A percentile compares a stretch with the other conserved stretches of the same genome.
Conservation (phyloP, 2,329 filamentous ascomycete species). For the Colletotrichum cereale region DNA sequence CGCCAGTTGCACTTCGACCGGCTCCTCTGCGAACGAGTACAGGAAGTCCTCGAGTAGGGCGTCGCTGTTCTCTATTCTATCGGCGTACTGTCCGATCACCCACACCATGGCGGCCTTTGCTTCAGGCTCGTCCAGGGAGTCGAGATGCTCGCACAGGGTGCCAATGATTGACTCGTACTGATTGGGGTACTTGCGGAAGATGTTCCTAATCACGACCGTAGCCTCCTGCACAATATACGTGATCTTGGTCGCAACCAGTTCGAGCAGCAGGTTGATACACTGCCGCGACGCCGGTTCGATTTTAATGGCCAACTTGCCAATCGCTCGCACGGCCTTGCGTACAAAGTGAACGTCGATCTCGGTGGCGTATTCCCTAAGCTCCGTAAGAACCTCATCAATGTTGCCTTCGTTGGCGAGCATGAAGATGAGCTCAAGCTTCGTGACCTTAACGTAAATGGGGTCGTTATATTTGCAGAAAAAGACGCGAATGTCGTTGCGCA, state of each 20-base stretch:
- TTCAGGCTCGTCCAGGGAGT: constrained; percentile 96
- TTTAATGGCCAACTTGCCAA: constrained; percentile 98
- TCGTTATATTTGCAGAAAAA: constrained; percentile 99
- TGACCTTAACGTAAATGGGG: constrained; percentile 99
- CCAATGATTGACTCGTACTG: constrained; percentile 98
- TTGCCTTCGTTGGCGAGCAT: constrained; percentile 98
- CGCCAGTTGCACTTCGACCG: constrained; percentile 94
- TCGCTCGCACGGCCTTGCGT: constrained; percentile 95
- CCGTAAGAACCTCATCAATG: constrained; percentile 93
- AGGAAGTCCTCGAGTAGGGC: constrained; percentile 94
- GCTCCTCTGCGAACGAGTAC: constrained; percentile 93
- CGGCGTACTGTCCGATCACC: constrained; percentile 98
- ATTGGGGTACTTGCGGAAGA: constrained; percentile 99
- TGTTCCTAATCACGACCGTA: constrained; percentile 98
- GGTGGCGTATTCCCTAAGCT: constrained; percentile 95
- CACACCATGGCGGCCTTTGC: constrained; percentile 99
- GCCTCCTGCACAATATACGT: constrained; percentile 99
- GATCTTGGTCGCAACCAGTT: constrained; percentile 96
- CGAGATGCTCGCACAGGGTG: constrained; percentile 94
- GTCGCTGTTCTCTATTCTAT: constrained; percentile 97
- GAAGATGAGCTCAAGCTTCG: constrained; percentile 97
- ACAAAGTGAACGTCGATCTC: constrained; percentile 99
- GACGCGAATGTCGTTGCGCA: constrained; percentile 96
- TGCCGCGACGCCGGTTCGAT: constrained; percentile 92
- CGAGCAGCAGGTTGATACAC: constrained; percentile 93